Evolutionary conservation across 179 eudicot genomes (phyloP).

Genomic region (Silene noctiflora): DNA sequence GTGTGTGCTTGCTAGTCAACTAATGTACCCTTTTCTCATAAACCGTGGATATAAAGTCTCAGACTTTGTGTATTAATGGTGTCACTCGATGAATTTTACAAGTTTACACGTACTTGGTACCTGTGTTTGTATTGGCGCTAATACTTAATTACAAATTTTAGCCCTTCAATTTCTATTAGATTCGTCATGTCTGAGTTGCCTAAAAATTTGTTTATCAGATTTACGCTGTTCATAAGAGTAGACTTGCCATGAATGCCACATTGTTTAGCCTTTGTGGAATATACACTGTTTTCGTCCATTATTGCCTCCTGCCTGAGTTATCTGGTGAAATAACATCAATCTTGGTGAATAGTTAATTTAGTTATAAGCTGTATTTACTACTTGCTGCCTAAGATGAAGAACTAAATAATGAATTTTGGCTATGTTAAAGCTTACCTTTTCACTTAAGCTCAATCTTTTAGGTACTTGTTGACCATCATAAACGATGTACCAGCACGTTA

Average conservation of each 20-base stretch:
- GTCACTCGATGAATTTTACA: constrained; percentile 8
- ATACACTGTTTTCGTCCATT: too few relatives aligned
- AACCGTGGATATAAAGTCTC: constrained; percentile 17
- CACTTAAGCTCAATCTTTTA: too few relatives aligned
- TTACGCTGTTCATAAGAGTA: too few relatives aligned
- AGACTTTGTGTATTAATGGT: constrained; percentile 9
- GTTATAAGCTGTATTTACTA: neutral
- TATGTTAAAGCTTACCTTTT: neutral
- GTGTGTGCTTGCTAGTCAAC: constrained; percentile 19
- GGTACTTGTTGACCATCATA: too few relatives aligned
- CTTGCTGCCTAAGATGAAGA: neutral
- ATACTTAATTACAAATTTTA: too few relatives aligned
- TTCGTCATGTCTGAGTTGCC: neutral
- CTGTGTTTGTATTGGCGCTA: too few relatives aligned
- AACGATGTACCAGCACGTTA: neutral
- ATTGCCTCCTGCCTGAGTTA: neutral
- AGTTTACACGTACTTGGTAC: too few relatives aligned
- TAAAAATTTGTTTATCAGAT: neutral
- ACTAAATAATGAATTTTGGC: neutral
- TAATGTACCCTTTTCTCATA: constrained; percentile 18
- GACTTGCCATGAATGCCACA: too few relatives aligned
- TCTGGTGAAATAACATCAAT: neutral
- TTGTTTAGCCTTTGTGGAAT: too few relatives aligned
- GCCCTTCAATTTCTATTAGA: neutral
- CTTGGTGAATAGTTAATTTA: constrained; percentile 2